A percentile compares a stretch with the other conserved stretches of the same genome.
phyloP scores from a whole-genome alignment of 768 basidiomycete genomes.

The Suillus plorans region DNA sequence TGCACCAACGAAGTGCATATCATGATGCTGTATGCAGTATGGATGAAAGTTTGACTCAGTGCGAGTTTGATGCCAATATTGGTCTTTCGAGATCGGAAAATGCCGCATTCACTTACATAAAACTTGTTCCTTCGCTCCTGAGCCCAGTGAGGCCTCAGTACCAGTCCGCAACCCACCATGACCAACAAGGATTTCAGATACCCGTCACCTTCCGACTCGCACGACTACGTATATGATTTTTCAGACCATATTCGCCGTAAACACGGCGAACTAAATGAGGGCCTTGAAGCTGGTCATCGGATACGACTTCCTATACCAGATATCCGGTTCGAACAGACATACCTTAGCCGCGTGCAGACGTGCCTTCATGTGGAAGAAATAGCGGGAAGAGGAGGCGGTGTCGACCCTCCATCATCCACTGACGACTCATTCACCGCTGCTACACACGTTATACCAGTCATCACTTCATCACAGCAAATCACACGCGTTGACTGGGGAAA shows the following conservation, averaged over 20 bases:
- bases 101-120: not conserved
- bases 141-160: too few species aligned
- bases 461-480: slow-evolving; percentile 33
- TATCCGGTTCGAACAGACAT: slow-evolving; percentile 74
- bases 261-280: slow-evolving; percentile 15
- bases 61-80: not conserved
- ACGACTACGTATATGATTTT: slow-evolving; percentile 16
- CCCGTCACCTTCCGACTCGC: slow-evolving; percentile 14
- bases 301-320: slow-evolving; percentile 65
- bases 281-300: slow-evolving; percentile 19
- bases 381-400: slow-evolving; percentile 23
- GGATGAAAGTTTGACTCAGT: not conserved
- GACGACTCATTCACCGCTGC: slow-evolving; percentile 17
- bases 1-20: not conserved
- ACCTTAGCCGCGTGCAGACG: slow-evolving; percentile 57
- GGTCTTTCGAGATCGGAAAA: not conserved
- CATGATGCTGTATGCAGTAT: not conserved
- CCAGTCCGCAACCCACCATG: slow-evolving; percentile 17
- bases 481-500: slow-evolving; percentile 54
- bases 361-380: slow-evolving; percentile 45
- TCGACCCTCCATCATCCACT: slow-evolving; percentile 11
- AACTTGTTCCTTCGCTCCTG: not conserved
- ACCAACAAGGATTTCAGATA: slow-evolving; percentile 11
- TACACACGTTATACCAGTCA: slow-evolving; percentile 30
- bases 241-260: slow-evolving; percentile 20